Conservation (phyloP, 495 filamentous ascomycete species). For the Neurospora tetraspora region DNA sequence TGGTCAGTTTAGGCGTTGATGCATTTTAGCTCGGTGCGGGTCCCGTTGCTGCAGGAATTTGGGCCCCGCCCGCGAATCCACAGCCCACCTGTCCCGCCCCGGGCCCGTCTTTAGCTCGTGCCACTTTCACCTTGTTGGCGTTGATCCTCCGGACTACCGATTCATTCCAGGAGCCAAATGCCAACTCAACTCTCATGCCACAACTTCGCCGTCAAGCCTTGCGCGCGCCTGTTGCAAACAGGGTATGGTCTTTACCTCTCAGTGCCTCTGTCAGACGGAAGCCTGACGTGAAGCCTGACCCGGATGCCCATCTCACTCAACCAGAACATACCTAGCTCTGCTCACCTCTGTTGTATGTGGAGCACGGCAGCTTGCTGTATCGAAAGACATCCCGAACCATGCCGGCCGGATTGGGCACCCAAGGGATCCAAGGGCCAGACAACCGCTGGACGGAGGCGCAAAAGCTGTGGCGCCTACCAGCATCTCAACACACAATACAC, state of each 20-base stretch:
- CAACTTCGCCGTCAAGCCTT: background rate
- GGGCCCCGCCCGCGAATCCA: background rate
- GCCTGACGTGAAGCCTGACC: background rate
- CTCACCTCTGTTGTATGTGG: background rate
- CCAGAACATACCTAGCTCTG: background rate
- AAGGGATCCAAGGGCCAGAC: background rate
- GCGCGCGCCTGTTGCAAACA: background rate
- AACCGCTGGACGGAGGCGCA: slow-evolving; percentile 4
- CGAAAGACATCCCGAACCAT: background rate
- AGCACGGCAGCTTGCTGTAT: background rate
- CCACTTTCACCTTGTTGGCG: background rate
- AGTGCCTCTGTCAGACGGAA: background rate
- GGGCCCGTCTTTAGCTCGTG: slow-evolving; percentile 3
- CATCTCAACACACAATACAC: slow-evolving; percentile 20
- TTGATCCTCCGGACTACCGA: background rate
- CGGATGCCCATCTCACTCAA: background rate
- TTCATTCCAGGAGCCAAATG: background rate
- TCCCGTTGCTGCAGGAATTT: background rate
- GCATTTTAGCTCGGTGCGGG: slow-evolving; percentile 7
- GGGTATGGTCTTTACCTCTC: background rate
- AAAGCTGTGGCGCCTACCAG: slow-evolving; percentile 5
- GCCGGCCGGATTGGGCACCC: background rate
- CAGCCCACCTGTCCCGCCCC: background rate
- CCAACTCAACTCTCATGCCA: background rate
- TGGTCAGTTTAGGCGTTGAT: slow-evolving; percentile 12